Base-by-base conservation (phyloP, 257 asterid genomes). In the Coffea eugenioides region DNA sequence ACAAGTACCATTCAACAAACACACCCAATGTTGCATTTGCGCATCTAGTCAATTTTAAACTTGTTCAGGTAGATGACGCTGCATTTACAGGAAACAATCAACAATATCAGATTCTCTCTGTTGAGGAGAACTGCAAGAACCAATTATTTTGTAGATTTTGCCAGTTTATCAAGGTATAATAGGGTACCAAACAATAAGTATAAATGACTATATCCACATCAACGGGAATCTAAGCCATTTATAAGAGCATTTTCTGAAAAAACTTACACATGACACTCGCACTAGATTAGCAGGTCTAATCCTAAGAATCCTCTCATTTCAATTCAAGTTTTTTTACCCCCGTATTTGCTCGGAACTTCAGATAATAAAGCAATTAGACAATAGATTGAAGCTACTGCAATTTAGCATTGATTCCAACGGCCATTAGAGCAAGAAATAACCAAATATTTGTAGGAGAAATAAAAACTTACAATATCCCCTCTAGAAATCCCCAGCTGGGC, bases 401-500 rank as follows among this genome's bases (percentile, higher is more conserved):
- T 13, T 14, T 73, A 27, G 49, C 77, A 73, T 15, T 27, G 49
- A 8, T 72, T 25, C 18, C 52, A 71, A 79, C 65, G 46, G 0
- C 39, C n/a, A 18, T 18, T 57, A 18, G 5, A 48, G 16, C 5
- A 36, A 25, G 1, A 34, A 80, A 34, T 39, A 21, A 52, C 8
- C 43, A 71, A 79, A 69, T 21, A 71, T 66, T 59, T 59, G 43
- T 16, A 81, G 31, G 41, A 21, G 67, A 76, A 3, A 71, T 10
- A 14, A 39, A 4, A 83, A 78, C 78, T 83, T 76, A 83, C 89
- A 34, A 78, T 79, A 73, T 86, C 85, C 4, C 89, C 89, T 23
- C 82, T 85, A 57, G 84, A 81, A 86, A 86, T 79, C 46, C 85
- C 87, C 73, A 83, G 34, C 76, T 83, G 83, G 57, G 79, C 71